Evolutionary conservation across 83 land plant genomes (phyloP).

Genomic region (Thuja plicata): DNA sequence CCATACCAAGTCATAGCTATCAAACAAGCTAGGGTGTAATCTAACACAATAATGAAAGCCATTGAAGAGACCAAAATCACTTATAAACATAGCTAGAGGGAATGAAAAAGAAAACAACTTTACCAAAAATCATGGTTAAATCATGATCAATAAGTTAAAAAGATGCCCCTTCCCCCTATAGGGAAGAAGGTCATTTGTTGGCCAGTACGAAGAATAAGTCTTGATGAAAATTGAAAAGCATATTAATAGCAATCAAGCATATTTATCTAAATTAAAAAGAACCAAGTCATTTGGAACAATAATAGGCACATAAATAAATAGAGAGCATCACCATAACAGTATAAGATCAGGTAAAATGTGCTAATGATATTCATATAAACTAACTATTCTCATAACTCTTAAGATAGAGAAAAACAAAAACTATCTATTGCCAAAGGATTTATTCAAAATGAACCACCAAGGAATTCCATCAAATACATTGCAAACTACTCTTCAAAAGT

Average conservation of each 20-base stretch:
- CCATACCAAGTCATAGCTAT: not conserved
- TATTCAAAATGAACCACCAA: not conserved
- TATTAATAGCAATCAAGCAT: not conserved
- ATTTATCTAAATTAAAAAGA: not conserved
- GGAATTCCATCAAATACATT: not conserved
- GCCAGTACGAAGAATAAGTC: not conserved
- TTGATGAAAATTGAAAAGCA: not conserved
- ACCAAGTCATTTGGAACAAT: not conserved
- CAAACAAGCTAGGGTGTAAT: not conserved
- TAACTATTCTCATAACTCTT: not conserved
- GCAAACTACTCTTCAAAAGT: not conserved
- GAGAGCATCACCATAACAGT: not conserved
- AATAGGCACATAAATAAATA: not conserved
- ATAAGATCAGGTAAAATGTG: not conserved
- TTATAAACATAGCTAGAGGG: not conserved
- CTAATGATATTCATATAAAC: not conserved
- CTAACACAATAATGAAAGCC: not conserved
- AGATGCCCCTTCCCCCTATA: not conserved
- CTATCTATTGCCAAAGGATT: not conserved
- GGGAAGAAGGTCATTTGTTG: not conserved
- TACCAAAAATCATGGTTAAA: not conserved
- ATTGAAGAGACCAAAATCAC: not conserved
- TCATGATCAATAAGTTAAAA: not conserved
- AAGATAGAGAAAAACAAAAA: not conserved
- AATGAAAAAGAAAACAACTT: not conserved